Conservation (phyloP, 148 eudicot species). For the Rhododendron henanense region DNA sequence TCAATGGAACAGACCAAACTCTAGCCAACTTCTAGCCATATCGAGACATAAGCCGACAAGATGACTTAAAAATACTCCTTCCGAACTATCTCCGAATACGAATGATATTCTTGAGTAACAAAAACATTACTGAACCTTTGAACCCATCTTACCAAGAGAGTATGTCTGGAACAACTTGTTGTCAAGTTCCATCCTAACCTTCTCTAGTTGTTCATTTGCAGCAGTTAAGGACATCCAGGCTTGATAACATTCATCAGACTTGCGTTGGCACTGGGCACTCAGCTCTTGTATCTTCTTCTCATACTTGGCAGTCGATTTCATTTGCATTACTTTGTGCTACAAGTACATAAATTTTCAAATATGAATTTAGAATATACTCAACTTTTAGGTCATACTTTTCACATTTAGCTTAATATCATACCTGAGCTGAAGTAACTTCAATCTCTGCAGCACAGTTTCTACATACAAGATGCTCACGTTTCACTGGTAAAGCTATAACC, state of each 20-base stretch:
- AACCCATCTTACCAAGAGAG: constrained; percentile 65
- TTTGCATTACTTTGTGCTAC: constrained; percentile 45
- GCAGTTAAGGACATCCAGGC: constrained; percentile 96
- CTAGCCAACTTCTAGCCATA: neutral
- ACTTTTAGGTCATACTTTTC: neutral
- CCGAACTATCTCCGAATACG: neutral
- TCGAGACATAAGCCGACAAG: neutral
- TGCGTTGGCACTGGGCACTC: constrained; percentile 55
- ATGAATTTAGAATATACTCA: neutral
- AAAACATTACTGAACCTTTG: neutral
- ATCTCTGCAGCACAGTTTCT: constrained; percentile 64
- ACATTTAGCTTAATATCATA: constrained; percentile 22
- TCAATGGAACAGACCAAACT: neutral
- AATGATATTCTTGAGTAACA: neutral
- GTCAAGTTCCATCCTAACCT: constrained; percentile 88
- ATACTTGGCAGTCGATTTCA: constrained; percentile 58
- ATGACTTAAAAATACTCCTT: neutral
- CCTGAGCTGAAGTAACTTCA: constrained; percentile 70
- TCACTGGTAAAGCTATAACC: constrained; percentile 37
- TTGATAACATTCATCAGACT: constrained; percentile 91
- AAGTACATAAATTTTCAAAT: neutral
- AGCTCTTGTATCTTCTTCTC: constrained; percentile 84
- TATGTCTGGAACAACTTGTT: constrained; percentile 58
- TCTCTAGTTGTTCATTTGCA: constrained; percentile 79
- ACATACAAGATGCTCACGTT: constrained; percentile 48